Evolutionary conservation across 169 alveolate species (phyloP).

Genomic region (Cryptosporidium ryanae): DNA sequence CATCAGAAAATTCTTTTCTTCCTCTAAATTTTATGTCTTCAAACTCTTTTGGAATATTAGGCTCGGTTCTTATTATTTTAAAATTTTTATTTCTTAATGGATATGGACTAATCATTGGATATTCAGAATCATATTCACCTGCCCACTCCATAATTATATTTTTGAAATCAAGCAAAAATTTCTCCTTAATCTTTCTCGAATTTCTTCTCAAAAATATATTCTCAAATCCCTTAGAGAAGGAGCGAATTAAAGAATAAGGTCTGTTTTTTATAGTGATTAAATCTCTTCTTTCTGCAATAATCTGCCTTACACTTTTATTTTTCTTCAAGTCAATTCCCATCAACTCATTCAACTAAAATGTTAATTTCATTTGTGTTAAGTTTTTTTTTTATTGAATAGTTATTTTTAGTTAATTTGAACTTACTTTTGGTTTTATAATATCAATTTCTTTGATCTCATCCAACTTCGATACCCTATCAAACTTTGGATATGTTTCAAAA

Average conservation of each 20-base stretch:
- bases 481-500: conserved; percentile 34
- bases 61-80: conserved; percentile 20
- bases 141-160: conserved; percentile 40
- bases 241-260: conserved; percentile 59
- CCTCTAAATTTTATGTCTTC: neutral
- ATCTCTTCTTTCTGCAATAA: conserved; percentile 57
- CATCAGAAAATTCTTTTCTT: conserved; percentile 18
- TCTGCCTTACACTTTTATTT: conserved; percentile 1
- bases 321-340: neutral
- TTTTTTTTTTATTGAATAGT: neutral
- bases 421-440: conserved; percentile 16
- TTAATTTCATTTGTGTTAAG: neutral
- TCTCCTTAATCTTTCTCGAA: conserved; percentile 30
- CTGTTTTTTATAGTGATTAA: conserved; percentile 33
- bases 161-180: conserved; percentile 18
- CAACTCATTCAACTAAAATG: conserved; percentile 39
- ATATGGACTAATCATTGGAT: conserved; percentile 33
- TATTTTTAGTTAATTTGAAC: neutral
- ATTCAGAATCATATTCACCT: conserved; percentile 31
- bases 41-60: neutral
- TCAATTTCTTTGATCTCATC: neutral
- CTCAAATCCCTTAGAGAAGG: conserved; percentile 53
- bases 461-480: neutral
- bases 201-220: conserved; percentile 53
- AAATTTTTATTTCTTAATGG: conserved; percentile 23